Conservation (phyloP, 2,329 filamentous ascomycete genomes). For the Geosmithia morbida region DNA sequence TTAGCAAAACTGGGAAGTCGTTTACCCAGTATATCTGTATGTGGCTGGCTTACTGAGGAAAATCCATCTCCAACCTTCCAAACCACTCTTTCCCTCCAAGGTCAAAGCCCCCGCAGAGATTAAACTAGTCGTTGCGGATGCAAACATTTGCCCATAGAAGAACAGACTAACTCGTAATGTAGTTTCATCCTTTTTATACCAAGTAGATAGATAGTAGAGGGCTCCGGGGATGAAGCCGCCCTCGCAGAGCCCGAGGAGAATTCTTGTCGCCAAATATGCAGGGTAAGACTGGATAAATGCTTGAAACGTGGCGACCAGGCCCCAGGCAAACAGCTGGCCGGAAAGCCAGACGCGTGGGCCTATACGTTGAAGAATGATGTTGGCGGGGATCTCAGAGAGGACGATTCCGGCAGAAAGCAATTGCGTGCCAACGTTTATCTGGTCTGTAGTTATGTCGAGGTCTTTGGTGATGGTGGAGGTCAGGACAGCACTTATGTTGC, state of each 20-base stretch:
- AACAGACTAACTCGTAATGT: slow-evolving; percentile 30
- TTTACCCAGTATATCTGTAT: background rate
- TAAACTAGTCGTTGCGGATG: slow-evolving; percentile 3
- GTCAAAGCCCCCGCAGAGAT: slow-evolving; percentile 5
- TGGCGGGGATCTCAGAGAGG: slow-evolving; percentile 23
- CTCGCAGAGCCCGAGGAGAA: slow-evolving; percentile 37
- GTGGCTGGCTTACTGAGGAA: background rate
- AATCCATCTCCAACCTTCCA: slow-evolving; percentile 3
- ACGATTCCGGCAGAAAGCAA: slow-evolving; percentile 35
- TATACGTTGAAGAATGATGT: slow-evolving; percentile 18
- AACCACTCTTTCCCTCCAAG: background rate
- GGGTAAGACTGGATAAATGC: slow-evolving; percentile 30
- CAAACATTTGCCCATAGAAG: slow-evolving; percentile 10
- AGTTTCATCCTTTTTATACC: slow-evolving; percentile 31
- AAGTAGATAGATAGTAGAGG: slow-evolving; percentile 29
- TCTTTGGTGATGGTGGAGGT: slow-evolving; percentile 34
- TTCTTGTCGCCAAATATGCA: slow-evolving; percentile 30
- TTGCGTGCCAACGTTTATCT: slow-evolving; percentile 36
- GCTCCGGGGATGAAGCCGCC: slow-evolving; percentile 35
- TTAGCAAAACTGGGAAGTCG: background rate
- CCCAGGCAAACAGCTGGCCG: slow-evolving; percentile 35
- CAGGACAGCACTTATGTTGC: slow-evolving; percentile 28
- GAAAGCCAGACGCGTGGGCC: slow-evolving; percentile 34
- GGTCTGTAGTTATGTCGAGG: slow-evolving; percentile 31
- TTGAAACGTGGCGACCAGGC: slow-evolving; percentile 39